Percentiles rank a stretch among this genome's conserved stretches.
Conservation (phyloP, 768 basidiomycete genomes). For the Lentinula lateritia region DNA sequence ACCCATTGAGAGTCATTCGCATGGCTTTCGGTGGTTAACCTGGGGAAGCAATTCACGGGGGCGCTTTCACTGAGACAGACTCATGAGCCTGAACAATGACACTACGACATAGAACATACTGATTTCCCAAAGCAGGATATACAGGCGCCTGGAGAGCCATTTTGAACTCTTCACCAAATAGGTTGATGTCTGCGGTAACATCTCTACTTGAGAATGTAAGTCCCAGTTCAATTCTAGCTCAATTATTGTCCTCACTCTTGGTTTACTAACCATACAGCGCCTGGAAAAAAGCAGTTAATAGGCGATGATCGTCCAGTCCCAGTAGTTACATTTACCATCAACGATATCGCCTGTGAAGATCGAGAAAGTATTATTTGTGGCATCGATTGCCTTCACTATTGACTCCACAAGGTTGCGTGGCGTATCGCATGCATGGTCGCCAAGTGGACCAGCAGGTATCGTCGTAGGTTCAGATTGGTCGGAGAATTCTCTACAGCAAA, state of each 20-base stretch:
- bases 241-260: slow-evolving; percentile 26
- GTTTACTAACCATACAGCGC: slow-evolving; percentile 45
- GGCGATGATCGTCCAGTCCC: no score
- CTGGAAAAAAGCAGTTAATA: slow-evolving; percentile 18
- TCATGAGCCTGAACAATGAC: background rate
- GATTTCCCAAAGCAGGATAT: slow-evolving; percentile 50
- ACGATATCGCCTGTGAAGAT: slow-evolving; percentile 66
- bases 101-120: slow-evolving; percentile 25
- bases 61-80: slow-evolving; percentile 41
- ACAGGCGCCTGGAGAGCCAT: slow-evolving; percentile 34
- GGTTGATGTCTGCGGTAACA: slow-evolving; percentile 37
- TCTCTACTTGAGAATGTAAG: slow-evolving; percentile 23
- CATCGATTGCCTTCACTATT: slow-evolving; percentile 40
- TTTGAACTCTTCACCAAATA: slow-evolving; percentile 42
- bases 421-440: slow-evolving; percentile 48
- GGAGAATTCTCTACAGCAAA: slow-evolving; percentile 53
- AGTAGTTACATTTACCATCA: slow-evolving; percentile 33
- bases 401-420: slow-evolving; percentile 42
- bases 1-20: slow-evolving; percentile 45
- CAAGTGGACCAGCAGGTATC: slow-evolving; percentile 43
- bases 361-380: slow-evolving; percentile 35
- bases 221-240: background rate
- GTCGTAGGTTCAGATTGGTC: slow-evolving; percentile 30
- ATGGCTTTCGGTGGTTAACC: slow-evolving; percentile 30
- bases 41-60: slow-evolving; percentile 55